Conservation (phyloP, 805 yeast genomes). For the Saccharomycopsis schoenii region DNA sequence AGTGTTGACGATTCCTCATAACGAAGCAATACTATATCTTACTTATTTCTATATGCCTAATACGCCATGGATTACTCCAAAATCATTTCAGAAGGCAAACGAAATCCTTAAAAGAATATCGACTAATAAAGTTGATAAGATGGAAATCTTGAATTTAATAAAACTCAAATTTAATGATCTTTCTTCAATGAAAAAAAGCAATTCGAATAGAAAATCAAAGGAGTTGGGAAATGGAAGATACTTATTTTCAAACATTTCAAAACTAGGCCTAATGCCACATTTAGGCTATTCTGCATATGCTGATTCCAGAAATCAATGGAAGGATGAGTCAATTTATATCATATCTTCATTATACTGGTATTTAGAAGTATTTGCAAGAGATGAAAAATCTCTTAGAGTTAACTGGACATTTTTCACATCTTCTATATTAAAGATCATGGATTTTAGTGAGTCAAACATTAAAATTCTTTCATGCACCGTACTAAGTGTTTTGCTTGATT, state of each 20-base stretch:
- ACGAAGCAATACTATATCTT: neutral
- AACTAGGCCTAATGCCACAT: neutral
- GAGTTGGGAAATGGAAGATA: neutral
- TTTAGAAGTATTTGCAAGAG: neutral
- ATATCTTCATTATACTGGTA: neutral
- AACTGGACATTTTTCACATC: neutral
- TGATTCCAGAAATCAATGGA: neutral
- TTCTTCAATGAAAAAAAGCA: neutral
- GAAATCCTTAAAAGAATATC: neutral
- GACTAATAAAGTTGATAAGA: neutral
- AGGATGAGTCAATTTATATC: neutral
- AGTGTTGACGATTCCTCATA: neutral
- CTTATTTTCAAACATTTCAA: neutral
- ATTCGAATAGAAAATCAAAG: neutral
- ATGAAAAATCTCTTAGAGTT: neutral
- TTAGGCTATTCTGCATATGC: neutral
- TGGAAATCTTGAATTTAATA: neutral
- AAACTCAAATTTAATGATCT: neutral
- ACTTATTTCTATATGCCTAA: constrained; percentile 3
- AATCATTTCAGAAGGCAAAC: neutral
- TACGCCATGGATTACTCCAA: neutral
- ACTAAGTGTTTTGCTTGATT: neutral
- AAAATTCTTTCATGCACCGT: neutral
- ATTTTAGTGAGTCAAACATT: neutral
- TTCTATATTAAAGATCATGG: neutral